Conservation (phyloP, 148 eudicot species). For the Vaccinium vitisidaea region DNA sequence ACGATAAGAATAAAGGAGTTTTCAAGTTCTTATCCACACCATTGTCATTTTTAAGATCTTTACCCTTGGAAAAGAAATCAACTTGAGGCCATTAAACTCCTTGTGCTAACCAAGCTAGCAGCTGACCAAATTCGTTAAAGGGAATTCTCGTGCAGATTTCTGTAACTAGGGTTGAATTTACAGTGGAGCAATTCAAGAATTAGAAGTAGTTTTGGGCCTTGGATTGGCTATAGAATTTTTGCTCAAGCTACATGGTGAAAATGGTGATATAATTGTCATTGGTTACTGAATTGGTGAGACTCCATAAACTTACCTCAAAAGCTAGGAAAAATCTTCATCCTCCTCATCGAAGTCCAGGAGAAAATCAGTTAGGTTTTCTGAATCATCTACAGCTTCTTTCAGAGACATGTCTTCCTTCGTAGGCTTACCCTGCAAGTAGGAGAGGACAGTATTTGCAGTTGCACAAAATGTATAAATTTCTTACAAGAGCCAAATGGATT, state of each 20-base stretch:
- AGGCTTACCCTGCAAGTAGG: constrained; percentile 60
- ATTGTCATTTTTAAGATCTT: background rate
- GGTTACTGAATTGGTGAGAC: background rate
- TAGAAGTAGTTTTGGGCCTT: background rate
- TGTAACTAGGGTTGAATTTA: background rate
- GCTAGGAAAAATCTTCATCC: constrained; percentile 29
- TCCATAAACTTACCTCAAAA: constrained; percentile 16
- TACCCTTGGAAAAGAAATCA: background rate
- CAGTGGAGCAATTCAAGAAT: too few relatives aligned
- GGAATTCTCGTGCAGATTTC: background rate
- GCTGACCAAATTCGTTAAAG: background rate
- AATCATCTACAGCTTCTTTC: constrained; percentile 88
- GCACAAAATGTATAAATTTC: constrained; percentile 3
- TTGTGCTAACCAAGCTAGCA: background rate
- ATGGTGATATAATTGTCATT: background rate
- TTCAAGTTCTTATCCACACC: background rate
- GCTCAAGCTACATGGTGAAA: background rate
- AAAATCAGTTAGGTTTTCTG: constrained; percentile 94
- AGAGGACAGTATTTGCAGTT: constrained; percentile 3
- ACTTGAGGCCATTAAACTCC: background rate
- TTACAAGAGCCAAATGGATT: background rate
- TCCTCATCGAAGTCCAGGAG: constrained; percentile 87
- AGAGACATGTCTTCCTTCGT: constrained; percentile 67
- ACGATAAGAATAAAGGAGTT: background rate
- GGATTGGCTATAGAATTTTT: background rate